A percentile compares a stretch with the other conserved stretches of the same genome.
These are phyloP conservation scores for Sugiyamaella paludigena DNA, from an alignment of 1,139 yeast genomes.

Conservation along the genomic window DNA sequence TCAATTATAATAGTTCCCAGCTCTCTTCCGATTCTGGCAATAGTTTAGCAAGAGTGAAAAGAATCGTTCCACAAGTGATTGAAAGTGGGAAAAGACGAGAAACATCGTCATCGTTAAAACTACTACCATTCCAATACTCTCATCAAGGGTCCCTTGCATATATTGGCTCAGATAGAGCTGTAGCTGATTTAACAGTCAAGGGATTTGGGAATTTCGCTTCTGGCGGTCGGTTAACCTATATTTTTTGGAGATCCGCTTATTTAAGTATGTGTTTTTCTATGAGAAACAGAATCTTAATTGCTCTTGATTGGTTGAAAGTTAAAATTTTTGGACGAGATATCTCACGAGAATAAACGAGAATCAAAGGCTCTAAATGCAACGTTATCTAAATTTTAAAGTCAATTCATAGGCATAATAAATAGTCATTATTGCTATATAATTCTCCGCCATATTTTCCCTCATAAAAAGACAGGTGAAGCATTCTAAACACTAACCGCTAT, in stretches of 20 bases:
- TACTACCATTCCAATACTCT: slow-evolving; percentile 62
- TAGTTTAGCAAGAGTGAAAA: no score
- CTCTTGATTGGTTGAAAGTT: slow-evolving; percentile 85
- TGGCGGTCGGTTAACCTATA: slow-evolving; percentile 83
- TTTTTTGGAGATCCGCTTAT: slow-evolving; percentile 94
- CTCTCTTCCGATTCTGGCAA: slow-evolving; percentile 14
- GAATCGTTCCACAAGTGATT: slow-evolving; percentile 26
- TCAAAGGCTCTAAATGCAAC: no score
- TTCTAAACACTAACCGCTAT: no score
- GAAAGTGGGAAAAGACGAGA: slow-evolving; percentile 35
- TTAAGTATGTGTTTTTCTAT: slow-evolving; percentile 88
- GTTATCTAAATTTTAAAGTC: no score
- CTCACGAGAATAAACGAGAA: no score
- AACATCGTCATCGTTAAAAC: slow-evolving; percentile 37
- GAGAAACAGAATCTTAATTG: slow-evolving; percentile 80
- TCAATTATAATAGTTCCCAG: slow-evolving; percentile 40
- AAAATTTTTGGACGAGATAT: slow-evolving; percentile 84
- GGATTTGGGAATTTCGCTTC: slow-evolving; percentile 82
- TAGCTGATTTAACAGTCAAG: slow-evolving; percentile 80
- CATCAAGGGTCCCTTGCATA: slow-evolving; percentile 66
- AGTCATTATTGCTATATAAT: no score
- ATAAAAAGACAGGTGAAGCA: no score
- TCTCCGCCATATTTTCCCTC: no score
- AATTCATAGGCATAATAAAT: no score
- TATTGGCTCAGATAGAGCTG: slow-evolving; percentile 85